These are phyloP conservation scores for Lasiodiplodia sp. DNA, from an alignment of 2,329 filamentous ascomycete genomes.

Conservation along the genomic window DNA sequence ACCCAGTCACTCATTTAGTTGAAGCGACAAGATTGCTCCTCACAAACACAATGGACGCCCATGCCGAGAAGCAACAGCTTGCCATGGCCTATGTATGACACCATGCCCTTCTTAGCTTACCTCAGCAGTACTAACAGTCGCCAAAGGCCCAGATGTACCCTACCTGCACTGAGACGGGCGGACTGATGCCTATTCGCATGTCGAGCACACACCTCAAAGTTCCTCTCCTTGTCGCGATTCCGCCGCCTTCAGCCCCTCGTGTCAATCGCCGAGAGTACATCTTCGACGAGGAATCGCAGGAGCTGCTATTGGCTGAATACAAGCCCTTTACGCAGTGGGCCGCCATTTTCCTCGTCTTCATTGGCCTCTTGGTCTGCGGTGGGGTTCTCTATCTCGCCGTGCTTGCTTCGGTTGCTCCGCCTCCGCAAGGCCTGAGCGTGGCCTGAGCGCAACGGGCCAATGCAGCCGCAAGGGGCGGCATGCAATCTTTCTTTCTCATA, in stretches of 20 bases:
- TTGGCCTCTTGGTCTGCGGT: conserved; percentile 23
- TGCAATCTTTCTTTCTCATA: conserved; percentile 1
- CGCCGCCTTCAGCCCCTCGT: conserved; percentile 1
- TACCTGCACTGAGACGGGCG: conserved; percentile 10
- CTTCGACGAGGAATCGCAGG: conserved; percentile 27
- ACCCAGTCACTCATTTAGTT: background rate
- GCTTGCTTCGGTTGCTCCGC: conserved; percentile 14
- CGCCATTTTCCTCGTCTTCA: background rate
- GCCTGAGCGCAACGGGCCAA: conserved; percentile 16
- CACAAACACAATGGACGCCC: conserved; percentile 24
- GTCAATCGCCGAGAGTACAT: background rate
- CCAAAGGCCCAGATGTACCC: conserved; percentile 13
- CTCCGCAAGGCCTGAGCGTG: conserved; percentile 11
- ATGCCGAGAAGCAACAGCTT: conserved; percentile 18
- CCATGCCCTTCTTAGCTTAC: background rate
- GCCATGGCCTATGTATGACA: conserved; percentile 11
- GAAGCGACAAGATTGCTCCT: background rate
- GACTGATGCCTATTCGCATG: conserved; percentile 12
- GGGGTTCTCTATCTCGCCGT: conserved; percentile 24
- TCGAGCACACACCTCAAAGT: conserved; percentile 22
- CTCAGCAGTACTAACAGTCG: background rate
- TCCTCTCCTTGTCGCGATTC: conserved; percentile 21
- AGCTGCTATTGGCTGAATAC: conserved; percentile 17
- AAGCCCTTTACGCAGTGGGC: conserved; percentile 20
- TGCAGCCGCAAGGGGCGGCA: conserved; percentile 17